Percentiles rank a stretch among this genome's conserved stretches.
Conservation (phyloP, 352 stramenopile genomes). For the Phytophthora crassamura region DNA sequence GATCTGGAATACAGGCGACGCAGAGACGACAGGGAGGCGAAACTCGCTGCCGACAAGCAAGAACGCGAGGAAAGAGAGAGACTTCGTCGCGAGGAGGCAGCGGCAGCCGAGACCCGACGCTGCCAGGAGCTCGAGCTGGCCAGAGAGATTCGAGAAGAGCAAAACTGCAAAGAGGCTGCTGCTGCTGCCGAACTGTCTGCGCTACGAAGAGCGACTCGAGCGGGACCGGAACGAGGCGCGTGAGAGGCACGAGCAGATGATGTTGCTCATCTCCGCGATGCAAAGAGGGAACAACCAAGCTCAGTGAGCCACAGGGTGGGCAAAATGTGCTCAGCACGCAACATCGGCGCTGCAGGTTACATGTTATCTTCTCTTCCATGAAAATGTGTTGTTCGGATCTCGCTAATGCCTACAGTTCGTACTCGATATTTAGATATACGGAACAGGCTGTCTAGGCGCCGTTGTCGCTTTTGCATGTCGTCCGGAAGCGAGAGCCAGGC, state of each 20-base stretch:
- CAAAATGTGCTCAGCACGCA: no score
- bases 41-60: neutral
- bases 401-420: no score
- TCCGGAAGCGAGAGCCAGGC: no score
- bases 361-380: no score
- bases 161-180: neutral
- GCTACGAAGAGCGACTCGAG: neutral
- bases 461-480: no score
- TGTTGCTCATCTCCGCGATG: neutral
- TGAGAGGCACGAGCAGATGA: neutral
- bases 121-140: no score
- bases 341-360: no score
- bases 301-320: no score
- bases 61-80: neutral
- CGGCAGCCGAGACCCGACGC: neutral
- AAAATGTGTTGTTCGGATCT: no score
- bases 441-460: no score
- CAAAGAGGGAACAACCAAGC: constrained; percentile 4
- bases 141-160: neutral
- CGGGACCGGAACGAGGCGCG: neutral
- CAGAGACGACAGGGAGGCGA: neutral
- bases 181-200: neutral
- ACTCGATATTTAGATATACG: no score
- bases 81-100: neutral
- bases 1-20: neutral